Evolutionary conservation across 2,329 filamentous ascomycete species (phyloP).

Genomic region (Pseudocercospora pini-densiflorae): DNA sequence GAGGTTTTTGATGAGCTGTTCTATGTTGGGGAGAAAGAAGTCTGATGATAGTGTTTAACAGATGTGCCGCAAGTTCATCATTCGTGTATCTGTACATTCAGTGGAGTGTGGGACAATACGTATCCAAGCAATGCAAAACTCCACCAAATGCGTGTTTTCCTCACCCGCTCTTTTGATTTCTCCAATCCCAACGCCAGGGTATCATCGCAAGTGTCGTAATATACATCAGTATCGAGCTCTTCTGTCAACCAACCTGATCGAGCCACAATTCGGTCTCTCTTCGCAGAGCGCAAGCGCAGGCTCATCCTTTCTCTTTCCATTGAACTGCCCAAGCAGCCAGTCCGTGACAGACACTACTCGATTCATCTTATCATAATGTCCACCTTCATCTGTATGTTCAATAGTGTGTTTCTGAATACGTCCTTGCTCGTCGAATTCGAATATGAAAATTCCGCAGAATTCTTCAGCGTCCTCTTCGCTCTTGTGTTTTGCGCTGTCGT

Average conservation of each 20-base stretch:
- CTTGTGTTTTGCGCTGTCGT: constrained; percentile 32
- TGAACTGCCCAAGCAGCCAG: constrained; percentile 85
- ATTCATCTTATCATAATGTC: constrained; percentile 81
- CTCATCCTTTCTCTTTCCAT: constrained; percentile 51
- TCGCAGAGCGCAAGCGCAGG: constrained; percentile 50
- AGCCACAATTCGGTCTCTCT: constrained; percentile 24
- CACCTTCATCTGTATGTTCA: constrained; percentile 84
- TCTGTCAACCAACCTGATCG: constrained; percentile 27
- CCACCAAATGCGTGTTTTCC: not conserved
- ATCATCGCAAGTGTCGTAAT: constrained; percentile 24
- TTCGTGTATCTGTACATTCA: not conserved
- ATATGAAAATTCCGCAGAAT: constrained; percentile 91
- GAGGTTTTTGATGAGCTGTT: not conserved
- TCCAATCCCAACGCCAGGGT: constrained; percentile 14
- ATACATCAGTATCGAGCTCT: constrained; percentile 21
- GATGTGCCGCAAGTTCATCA: not conserved
- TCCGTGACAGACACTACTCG: constrained; percentile 91
- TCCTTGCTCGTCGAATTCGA: constrained; percentile 90
- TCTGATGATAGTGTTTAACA: not conserved
- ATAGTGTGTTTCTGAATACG: constrained; percentile 87
- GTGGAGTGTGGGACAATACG: not conserved
- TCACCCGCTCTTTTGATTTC: not conserved
- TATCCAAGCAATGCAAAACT: not conserved
- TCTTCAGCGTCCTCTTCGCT: constrained; percentile 57
- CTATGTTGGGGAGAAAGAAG: not conserved